Base-by-base conservation (phyloP, 352 stramenopile species). In the Globisporangium radiosum region DNA sequence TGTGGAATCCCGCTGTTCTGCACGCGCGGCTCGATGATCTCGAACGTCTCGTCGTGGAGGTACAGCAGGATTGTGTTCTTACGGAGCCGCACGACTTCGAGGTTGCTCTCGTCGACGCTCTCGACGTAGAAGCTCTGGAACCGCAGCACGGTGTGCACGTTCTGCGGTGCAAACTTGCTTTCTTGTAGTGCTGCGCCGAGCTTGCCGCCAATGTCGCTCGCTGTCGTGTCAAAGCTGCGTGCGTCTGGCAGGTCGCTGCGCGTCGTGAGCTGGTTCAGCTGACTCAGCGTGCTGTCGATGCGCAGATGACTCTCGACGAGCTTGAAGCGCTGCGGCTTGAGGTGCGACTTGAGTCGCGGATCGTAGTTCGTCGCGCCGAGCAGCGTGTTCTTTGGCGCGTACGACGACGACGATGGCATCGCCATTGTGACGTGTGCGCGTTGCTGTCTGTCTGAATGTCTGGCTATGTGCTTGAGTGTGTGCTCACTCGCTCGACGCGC, bases 71-170 rank as follows among this genome's bases (percentile, higher is more conserved):
- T 78, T n/a, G 79, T 75, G 61, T 80, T 92, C 52, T 74, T 90
- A 63, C 74, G 90, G 39, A 88, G 68, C 5, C 72, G 78, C 43
- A 92, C 72, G 49, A 89, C 49, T 63, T 95, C 90, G 25, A 84
- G 62, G 52, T 87, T 86, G 67, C 78, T 90, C 40, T 97, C 89
- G 52, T 92, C 73, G 13, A 95, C 84, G 13, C 63, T 71, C 47
- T 96, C 88, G 44, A 93, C 58, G 53, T 93, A 96, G 58, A 94
- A 96, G 39, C 68, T 78, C 55, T 86, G 88, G 68, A 97, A 97
- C 15, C 87, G 85, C 51, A 95, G 68, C 50, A 93, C 71, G 60
- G 90, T 90, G 56, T 63, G 78, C 11, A 89, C 74, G 52, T 90
- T 89, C 62, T 90, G 77, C 10, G 84, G 84, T 3, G 84, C 84